Conservation (phyloP, 352 stramenopile genomes). For the Thraustochytrium striatum region DNA sequence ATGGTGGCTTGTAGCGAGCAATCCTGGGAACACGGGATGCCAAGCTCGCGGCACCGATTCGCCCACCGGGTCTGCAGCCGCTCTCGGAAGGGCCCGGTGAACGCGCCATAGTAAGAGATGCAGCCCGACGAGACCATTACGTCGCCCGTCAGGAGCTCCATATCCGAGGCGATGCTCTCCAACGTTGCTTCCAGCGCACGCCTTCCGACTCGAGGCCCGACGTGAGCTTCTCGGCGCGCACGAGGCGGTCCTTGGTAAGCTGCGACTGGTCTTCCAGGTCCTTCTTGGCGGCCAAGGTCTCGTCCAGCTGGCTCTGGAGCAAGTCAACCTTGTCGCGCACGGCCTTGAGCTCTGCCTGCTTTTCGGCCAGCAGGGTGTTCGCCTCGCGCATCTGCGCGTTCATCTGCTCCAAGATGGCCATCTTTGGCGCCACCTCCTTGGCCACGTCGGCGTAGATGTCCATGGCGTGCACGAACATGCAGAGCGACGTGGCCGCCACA, state of each 20-base stretch:
- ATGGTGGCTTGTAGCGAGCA: slow-evolving; percentile 68
- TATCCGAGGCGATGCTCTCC: slow-evolving; percentile 63
- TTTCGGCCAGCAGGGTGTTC: slow-evolving; percentile 74
- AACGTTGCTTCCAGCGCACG: slow-evolving; percentile 84
- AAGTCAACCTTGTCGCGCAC: slow-evolving; percentile 82
- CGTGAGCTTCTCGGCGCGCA: slow-evolving; percentile 85
- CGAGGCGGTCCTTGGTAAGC: slow-evolving; percentile 78
- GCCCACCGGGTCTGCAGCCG: slow-evolving; percentile 77
- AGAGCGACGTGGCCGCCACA: slow-evolving; percentile 79
- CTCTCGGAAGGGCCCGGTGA: slow-evolving; percentile 80
- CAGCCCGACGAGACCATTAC: slow-evolving; percentile 85
- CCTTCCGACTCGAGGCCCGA: slow-evolving; percentile 86
- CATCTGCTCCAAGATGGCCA: slow-evolving; percentile 78
- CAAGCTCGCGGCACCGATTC: slow-evolving; percentile 58
- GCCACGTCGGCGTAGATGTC: slow-evolving; percentile 88
- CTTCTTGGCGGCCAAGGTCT: slow-evolving; percentile 83
- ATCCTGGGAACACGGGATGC: slow-evolving; percentile 80
- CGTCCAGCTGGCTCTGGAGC: slow-evolving; percentile 79
- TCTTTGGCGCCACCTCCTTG: slow-evolving; percentile 87
- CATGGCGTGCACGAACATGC: slow-evolving; percentile 89
- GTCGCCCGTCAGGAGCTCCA: slow-evolving; percentile 86
- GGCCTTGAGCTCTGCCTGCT: slow-evolving; percentile 74
- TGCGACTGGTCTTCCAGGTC: slow-evolving; percentile 73
- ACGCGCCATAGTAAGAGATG: slow-evolving; percentile 87
- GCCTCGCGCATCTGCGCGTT: slow-evolving; percentile 80